A percentile compares a stretch with the other conserved stretches of the same genome.
phyloP scores from a whole-genome alignment of 306 rosid genomes.

The Luffa aegyptiaca region DNA sequence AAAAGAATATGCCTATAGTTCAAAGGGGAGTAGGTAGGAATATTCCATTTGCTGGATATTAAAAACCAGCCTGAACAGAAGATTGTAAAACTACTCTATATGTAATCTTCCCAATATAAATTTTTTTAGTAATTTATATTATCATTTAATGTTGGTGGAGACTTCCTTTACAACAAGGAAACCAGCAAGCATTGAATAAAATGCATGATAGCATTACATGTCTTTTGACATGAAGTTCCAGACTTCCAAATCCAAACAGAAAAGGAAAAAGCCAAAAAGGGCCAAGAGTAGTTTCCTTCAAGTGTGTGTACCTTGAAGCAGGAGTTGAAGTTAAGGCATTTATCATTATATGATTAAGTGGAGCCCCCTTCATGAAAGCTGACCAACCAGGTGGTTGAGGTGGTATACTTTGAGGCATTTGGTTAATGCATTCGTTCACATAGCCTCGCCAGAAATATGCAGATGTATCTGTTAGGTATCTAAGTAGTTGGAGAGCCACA shows the following conservation, averaged over 20 bases:
- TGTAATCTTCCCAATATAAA: neutral
- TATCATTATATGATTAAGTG: conserved; percentile 50
- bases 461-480: no score
- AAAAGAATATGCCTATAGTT: neutral
- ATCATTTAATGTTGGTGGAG: conserved; percentile 6
- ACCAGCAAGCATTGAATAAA: neutral
- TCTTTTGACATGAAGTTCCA: neutral
- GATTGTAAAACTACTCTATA: neutral
- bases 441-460: conserved; percentile 92
- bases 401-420: conserved; percentile 69
- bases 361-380: conserved; percentile 74
- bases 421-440: conserved; percentile 58
- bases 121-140: neutral
- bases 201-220: neutral
- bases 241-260: conserved; percentile 3
- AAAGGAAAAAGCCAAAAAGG: neutral
- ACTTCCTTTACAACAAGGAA: neutral
- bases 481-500: no score
- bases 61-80: neutral
- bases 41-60: neutral
- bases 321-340: conserved; percentile 79
- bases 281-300: neutral
- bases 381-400: conserved; percentile 83
- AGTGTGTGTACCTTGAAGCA: conserved; percentile 66
- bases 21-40: neutral